phyloP scores from a whole-genome alignment of 352 stramenopile species.

The Phytophthora parvispora region DNA sequence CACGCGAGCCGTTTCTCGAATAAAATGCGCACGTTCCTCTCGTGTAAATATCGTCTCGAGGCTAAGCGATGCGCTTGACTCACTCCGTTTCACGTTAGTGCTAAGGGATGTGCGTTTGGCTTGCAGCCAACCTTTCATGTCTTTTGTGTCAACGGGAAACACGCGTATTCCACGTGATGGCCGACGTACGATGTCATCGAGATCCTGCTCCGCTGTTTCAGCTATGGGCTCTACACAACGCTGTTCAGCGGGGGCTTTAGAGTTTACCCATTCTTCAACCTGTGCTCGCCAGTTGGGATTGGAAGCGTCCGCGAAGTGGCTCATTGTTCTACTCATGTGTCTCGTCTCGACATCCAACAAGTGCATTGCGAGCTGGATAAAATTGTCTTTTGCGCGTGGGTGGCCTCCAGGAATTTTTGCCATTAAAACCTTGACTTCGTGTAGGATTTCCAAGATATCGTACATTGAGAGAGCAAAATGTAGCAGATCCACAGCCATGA shows the following conservation, averaged over 20 bases:
- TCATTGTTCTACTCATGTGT: background rate
- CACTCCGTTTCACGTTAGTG: background rate
- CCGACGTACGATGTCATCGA: background rate
- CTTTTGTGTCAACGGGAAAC: background rate
- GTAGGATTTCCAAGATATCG: conserved; percentile 14
- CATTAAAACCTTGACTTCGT: conserved; percentile 27
- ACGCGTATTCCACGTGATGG: background rate
- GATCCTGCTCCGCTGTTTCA: background rate
- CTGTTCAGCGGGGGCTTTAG: background rate
- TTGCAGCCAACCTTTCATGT: background rate
- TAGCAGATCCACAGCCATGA: conserved; percentile 15
- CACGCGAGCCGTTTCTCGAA: conserved; percentile 26
- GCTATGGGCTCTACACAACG: background rate
- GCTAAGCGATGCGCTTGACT: background rate
- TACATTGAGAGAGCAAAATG: conserved; percentile 39
- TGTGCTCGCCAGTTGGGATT: conserved; percentile 1
- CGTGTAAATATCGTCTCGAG: conserved; percentile 3
- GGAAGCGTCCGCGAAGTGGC: background rate
- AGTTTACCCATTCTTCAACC: conserved; percentile 3
- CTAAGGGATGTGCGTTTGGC: background rate
- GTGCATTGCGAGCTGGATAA: conserved; percentile 24
- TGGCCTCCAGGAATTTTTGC: conserved; percentile 15
- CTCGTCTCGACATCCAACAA: conserved; percentile 10
- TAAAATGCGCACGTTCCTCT: conserved; percentile 19
- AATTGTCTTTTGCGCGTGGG: conserved; percentile 8